Evolutionary conservation across 805 yeast species (phyloP), one percentile per base, ranked within the genome.

Genomic region (Candida sakaeoensis): DNA sequence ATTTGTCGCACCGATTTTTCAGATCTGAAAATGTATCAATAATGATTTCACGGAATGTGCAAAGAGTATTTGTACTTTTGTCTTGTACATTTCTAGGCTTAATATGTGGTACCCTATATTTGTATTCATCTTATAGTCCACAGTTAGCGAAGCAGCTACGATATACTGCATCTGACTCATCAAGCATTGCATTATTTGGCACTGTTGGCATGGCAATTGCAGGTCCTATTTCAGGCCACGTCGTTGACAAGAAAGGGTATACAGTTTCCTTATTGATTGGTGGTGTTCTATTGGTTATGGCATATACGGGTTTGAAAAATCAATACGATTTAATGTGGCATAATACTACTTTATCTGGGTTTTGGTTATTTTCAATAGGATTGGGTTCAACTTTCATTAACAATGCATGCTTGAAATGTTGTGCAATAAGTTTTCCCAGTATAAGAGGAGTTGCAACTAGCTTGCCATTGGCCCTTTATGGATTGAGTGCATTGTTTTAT

Each of bases 71-170:
- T 37, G 52, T 57, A 28, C 51, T 60, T 16, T 44, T 60, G 24
- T 58, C 63, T 10, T 57, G 65, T 40, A 60, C 65, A 13, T 60
- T 59, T 54, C 39, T 65, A 48, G 84, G 83, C 9, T 57, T 81
- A 35, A 74, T 74, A 13, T 78, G 86, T 49, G 95, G 95, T 1
- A 85, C 93, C 1, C 64, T 83, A 51, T 85, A 85, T 58, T 63
- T 85, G 33, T 85, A 80, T 60, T 79, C 86, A 7, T 85, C 87
- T 1, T 85, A 79, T 56, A 82, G 88, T 27, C 91, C 95, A 0
- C 93, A 85, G 55, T 68, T 84, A 40, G 85, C 89, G 1, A 58
- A 58, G 21, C 68, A 69, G 37, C 68, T 85, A 39, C 61, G 62
- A 15, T 77, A 85, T 49, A 55, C 77, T 1, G 87, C 85, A 2